A percentile compares a stretch with the other conserved stretches of the same genome.
Conservation (phyloP, 2,329 filamentous ascomycete species). For the Neurospora crassa region DNA sequence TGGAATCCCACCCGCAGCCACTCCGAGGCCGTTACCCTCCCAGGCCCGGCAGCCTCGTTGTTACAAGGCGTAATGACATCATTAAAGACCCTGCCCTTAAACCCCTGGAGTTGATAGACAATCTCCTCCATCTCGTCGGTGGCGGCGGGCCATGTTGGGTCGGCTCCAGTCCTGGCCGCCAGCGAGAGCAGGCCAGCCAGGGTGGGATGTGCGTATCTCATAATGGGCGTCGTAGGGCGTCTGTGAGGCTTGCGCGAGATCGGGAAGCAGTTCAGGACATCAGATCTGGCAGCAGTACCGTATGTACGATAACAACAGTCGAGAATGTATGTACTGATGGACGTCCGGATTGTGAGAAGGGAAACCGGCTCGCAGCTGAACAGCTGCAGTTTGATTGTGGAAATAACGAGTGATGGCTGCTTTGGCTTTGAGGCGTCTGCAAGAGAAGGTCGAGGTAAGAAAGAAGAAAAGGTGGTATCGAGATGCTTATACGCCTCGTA, state of each 20-base stretch:
- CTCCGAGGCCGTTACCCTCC: constrained; percentile 49
- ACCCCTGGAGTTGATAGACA: constrained; percentile 48
- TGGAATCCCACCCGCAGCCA: constrained; percentile 54
- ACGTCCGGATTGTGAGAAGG: background rate
- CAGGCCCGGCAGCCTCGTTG: constrained; percentile 41
- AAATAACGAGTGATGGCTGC: background rate
- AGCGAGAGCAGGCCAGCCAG: constrained; percentile 29
- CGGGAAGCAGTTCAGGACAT: background rate
- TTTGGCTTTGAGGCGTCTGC: background rate
- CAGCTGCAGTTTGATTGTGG: background rate
- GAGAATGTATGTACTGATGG: background rate
- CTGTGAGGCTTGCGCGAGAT: background rate
- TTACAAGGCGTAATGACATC: constrained; percentile 47
- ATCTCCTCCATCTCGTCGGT: constrained; percentile 55
- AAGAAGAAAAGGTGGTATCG: background rate
- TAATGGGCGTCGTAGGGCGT: constrained; percentile 8
- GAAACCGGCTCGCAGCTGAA: background rate
- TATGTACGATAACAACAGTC: background rate
- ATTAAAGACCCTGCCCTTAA: constrained; percentile 45
- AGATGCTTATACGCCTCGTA: background rate
- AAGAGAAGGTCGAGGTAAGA: background rate
- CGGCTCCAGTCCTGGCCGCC: constrained; percentile 27
- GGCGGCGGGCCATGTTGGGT: constrained; percentile 50
- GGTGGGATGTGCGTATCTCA: constrained; percentile 21
- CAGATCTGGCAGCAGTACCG: background rate